Conservation (phyloP, 75 land plant species). For the Picea sitchensis region DNA sequence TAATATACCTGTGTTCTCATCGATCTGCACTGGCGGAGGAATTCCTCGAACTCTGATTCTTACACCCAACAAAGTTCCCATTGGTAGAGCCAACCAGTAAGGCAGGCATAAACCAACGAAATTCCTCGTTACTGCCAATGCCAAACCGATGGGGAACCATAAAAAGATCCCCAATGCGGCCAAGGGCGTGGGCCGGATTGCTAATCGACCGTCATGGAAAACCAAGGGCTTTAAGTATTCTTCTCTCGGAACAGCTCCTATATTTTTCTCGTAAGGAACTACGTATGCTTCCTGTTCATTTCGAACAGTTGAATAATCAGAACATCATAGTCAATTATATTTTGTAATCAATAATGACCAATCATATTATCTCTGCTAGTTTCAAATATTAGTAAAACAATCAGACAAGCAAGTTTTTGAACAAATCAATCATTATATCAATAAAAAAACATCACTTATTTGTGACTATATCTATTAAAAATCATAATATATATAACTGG, state of each 20-base stretch:
- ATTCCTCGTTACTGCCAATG: slow-evolving; percentile 36
- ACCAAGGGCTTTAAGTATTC: slow-evolving; percentile 60
- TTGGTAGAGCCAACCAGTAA: neutral
- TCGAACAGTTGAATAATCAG: too few relatives aligned
- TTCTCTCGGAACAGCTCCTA: slow-evolving; percentile 35
- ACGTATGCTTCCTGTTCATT: slow-evolving; percentile 26
- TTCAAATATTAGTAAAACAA: too few relatives aligned
- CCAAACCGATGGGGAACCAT: slow-evolving; percentile 65
- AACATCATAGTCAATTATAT: too few relatives aligned
- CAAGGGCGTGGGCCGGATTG: slow-evolving; percentile 49
- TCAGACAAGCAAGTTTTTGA: too few relatives aligned
- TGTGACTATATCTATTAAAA: too few relatives aligned
- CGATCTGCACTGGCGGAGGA: slow-evolving; percentile 12
- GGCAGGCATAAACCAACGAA: slow-evolving; percentile 21
- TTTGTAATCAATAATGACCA: too few relatives aligned
- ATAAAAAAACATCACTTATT: too few relatives aligned
- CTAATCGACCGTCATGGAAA: slow-evolving; percentile 81
- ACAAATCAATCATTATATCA: too few relatives aligned
- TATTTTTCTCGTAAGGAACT: neutral
- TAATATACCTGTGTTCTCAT: slow-evolving; percentile 23
- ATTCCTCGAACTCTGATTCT: slow-evolving; percentile 23
- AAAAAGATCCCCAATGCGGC: slow-evolving; percentile 39
- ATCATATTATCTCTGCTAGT: too few relatives aligned
- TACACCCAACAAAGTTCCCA: slow-evolving; percentile 23
- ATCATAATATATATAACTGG: too few relatives aligned